phyloP scores from a whole-genome alignment of 2,329 filamentous ascomycete species.

The Aphanocladium album region DNA sequence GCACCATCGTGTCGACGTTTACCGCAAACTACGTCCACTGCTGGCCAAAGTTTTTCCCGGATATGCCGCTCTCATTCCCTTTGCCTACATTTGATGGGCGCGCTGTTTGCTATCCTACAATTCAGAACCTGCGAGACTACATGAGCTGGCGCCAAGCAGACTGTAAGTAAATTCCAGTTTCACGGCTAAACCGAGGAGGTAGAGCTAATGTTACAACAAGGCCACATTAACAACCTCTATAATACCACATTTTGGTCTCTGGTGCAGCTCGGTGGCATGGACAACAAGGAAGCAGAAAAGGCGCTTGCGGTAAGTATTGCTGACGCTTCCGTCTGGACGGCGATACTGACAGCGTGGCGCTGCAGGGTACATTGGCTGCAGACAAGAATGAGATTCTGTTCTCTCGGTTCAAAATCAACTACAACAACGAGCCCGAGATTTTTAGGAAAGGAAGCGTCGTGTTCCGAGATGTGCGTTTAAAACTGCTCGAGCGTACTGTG shows the following conservation, averaged over 20 bases:
- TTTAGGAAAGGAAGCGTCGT: conserved; percentile 91
- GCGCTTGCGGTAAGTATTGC: conserved; percentile 61
- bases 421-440: conserved; percentile 92
- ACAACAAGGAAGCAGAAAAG: conserved; percentile 72
- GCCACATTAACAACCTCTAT: conserved; percentile 97
- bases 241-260: conserved; percentile 96
- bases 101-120: conserved; percentile 81
- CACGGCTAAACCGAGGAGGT: too few species aligned
- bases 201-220: conserved; percentile 36
- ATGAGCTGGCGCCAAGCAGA: conserved; percentile 96
- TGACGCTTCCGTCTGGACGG: not conserved
- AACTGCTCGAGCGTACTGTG: not conserved
- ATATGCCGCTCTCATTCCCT: conserved; percentile 63
- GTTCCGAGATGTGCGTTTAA: conserved; percentile 64
- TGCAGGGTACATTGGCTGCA: conserved; percentile 70
- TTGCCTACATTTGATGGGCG: conserved; percentile 90
- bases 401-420: conserved; percentile 84
- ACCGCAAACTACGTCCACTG: conserved; percentile 82
- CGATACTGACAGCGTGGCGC: conserved; percentile 15
- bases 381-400: conserved; percentile 98
- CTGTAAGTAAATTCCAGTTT: conserved; percentile 51
- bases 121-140: conserved; percentile 83
- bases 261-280: conserved; percentile 71
- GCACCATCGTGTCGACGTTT: conserved; percentile 87
- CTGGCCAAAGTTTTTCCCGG: conserved; percentile 73